Conservation (phyloP, 1,284 basidiomycete genomes). For the Dichomitus squalens region DNA sequence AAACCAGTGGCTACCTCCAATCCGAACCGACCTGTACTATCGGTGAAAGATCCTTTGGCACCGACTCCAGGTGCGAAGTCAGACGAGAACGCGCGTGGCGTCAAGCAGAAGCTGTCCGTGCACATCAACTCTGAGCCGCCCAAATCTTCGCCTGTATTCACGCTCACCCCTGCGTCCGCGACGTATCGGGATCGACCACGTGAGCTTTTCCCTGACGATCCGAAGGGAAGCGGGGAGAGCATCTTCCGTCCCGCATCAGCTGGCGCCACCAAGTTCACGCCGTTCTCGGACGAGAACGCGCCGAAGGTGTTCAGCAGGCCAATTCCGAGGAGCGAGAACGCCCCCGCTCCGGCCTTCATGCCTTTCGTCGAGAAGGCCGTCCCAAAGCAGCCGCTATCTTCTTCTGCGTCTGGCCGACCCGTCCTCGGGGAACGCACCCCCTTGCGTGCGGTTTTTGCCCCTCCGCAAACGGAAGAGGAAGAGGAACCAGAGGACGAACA, state of each 20-base stretch:
- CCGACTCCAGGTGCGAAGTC: slow-evolving; percentile 4
- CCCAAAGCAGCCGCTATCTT: slow-evolving; percentile 11
- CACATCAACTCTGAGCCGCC: slow-evolving; percentile 19
- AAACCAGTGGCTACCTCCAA: slow-evolving; percentile 34
- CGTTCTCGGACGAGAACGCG: slow-evolving; percentile 53
- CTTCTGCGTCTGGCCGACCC: slow-evolving; percentile 16
- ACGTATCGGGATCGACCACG: slow-evolving; percentile 36
- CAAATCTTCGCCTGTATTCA: slow-evolving; percentile 41
- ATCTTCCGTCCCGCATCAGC: slow-evolving; percentile 21
- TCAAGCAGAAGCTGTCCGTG: slow-evolving; percentile 21
- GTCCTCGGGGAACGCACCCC: slow-evolving; percentile 29
- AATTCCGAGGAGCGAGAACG: slow-evolving; percentile 45
- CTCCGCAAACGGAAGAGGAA: slow-evolving; percentile 13
- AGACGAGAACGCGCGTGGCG: slow-evolving; percentile 35
- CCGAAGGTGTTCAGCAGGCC: slow-evolving; percentile 76
- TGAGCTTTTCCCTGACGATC: slow-evolving; percentile 49
- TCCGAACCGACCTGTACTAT: slow-evolving; percentile 38
- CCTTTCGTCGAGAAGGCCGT: slow-evolving; percentile 41
- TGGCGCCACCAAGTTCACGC: slow-evolving; percentile 38
- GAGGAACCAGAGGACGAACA: slow-evolving; percentile 4
- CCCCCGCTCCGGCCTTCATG: slow-evolving; percentile 38
- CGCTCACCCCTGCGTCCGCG: slow-evolving; percentile 60
- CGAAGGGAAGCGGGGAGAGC: slow-evolving; percentile 36
- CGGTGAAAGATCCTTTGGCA: slow-evolving; percentile 37
- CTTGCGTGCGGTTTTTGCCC: slow-evolving; percentile 27